Evolutionary conservation across 2,329 filamentous ascomycete species (phyloP).

Genomic region (Scedosporium boydii): DNA sequence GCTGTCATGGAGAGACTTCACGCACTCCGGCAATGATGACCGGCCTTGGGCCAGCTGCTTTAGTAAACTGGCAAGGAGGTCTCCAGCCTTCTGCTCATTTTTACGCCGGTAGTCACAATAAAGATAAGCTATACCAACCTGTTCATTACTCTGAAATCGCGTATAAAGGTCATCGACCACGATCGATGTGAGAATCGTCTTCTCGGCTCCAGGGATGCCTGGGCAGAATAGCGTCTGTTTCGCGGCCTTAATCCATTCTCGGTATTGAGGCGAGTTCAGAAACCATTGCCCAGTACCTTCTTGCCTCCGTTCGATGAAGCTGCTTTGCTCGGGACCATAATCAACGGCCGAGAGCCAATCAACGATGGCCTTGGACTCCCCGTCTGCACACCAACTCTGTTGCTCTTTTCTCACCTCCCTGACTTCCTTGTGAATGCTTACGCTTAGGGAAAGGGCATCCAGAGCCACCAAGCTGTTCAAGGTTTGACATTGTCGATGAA

Average conservation of each 20-base stretch:
- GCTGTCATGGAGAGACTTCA: constrained; percentile 3
- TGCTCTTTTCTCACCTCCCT: constrained; percentile 8
- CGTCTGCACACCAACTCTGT: background rate
- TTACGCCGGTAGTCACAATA: constrained; percentile 21
- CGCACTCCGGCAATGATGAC: background rate
- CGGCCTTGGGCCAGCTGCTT: constrained; percentile 18
- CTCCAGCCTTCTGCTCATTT: constrained; percentile 13
- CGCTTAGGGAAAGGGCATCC: constrained; percentile 7
- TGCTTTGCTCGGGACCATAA: constrained; percentile 25
- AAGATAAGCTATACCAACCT: constrained; percentile 19
- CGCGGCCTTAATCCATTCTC: constrained; percentile 15
- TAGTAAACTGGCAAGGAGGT: constrained; percentile 19
- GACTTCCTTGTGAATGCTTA: constrained; percentile 9
- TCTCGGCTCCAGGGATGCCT: constrained; percentile 21
- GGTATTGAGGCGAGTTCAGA: constrained; percentile 22
- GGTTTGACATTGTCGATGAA: constrained; percentile 11
- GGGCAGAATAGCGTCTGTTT: constrained; percentile 10
- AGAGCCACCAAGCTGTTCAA: constrained; percentile 11
- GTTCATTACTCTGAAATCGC: constrained; percentile 7
- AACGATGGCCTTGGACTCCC: constrained; percentile 11
- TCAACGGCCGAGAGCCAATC: constrained; percentile 28
- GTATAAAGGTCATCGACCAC: constrained; percentile 10
- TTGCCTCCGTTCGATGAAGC: constrained; percentile 21
- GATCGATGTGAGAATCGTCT: constrained; percentile 18
- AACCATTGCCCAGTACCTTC: constrained; percentile 32